Conservation (phyloP, 148 eudicot genomes). For the Dianthus caryophyllus region DNA sequence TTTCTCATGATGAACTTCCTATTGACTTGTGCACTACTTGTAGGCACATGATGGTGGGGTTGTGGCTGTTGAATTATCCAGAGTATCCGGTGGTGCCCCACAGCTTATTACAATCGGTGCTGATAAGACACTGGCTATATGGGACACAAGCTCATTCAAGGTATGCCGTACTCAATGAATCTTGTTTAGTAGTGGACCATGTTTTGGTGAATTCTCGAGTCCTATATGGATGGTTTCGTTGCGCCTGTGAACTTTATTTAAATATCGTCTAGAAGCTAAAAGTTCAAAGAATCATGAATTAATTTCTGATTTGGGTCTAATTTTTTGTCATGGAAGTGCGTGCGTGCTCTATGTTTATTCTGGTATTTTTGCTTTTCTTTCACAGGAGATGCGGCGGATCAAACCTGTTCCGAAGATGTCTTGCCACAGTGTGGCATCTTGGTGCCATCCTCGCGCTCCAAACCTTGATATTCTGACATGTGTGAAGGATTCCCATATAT, state of each 20-base stretch:
- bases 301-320: not conserved
- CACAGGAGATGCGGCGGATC: constrained; percentile 91
- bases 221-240: not conserved
- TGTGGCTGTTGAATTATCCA: constrained; percentile 85
- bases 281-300: constrained; percentile 8
- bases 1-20: constrained; percentile 6
- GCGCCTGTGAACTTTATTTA: not conserved
- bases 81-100: constrained; percentile 91
- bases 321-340: not conserved
- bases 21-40: constrained; percentile 7
- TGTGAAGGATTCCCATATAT: constrained; percentile 97
- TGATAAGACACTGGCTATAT: constrained; percentile 88
- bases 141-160: constrained; percentile 94
- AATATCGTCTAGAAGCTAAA: constrained; percentile 3
- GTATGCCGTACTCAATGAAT: constrained; percentile 33
- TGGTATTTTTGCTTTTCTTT: constrained; percentile 22
- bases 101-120: constrained; percentile 94
- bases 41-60: constrained; percentile 99
- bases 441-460: constrained; percentile 99
- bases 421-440: constrained; percentile 98
- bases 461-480: constrained; percentile 97
- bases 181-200: not conserved
- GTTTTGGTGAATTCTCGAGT: constrained; percentile 1
- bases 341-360: not conserved
- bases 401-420: constrained; percentile 93